A percentile compares a stretch with the other conserved stretches of the same genome.
These are phyloP conservation scores for Apiospora arundinis DNA, from an alignment of 2,329 filamentous ascomycete genomes.

Conservation along the genomic window DNA sequence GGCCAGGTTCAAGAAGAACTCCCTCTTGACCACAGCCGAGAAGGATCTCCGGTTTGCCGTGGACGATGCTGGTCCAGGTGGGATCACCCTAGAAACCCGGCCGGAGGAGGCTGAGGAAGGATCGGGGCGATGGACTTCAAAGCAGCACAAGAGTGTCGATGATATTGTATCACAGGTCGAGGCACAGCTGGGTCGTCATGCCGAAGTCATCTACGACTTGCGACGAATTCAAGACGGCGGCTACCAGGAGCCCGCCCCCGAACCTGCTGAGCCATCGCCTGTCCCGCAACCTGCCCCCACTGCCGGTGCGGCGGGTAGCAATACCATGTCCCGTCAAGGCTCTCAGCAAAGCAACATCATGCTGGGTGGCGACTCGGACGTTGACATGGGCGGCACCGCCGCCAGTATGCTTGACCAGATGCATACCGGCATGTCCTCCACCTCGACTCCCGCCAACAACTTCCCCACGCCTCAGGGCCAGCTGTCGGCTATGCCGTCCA, in stretches of 20 bases:
- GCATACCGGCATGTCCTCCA: slow-evolving; percentile 65
- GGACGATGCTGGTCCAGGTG: slow-evolving; percentile 64
- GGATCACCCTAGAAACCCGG: slow-evolving; percentile 69
- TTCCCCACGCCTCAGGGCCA: slow-evolving; percentile 67
- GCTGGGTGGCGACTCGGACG: slow-evolving; percentile 62
- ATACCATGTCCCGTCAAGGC: slow-evolving; percentile 55
- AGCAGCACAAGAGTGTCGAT: slow-evolving; percentile 65
- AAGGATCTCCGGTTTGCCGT: slow-evolving; percentile 73
- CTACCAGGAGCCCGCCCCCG: slow-evolving; percentile 65
- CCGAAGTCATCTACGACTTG: slow-evolving; percentile 68
- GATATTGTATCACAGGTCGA: slow-evolving; percentile 80
- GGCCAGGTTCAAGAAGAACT: slow-evolving; percentile 74
- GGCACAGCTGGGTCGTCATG: slow-evolving; percentile 69
- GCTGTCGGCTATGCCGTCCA: slow-evolving; percentile 62
- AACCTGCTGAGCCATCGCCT: slow-evolving; percentile 43
- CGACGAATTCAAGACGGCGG: slow-evolving; percentile 81
- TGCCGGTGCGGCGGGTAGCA: slow-evolving; percentile 33
- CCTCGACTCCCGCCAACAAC: slow-evolving; percentile 65
- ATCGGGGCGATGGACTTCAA: slow-evolving; percentile 43
- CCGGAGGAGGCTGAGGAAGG: slow-evolving; percentile 58
- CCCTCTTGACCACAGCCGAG: slow-evolving; percentile 75
- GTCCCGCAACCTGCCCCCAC: slow-evolving; percentile 26
- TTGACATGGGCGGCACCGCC: slow-evolving; percentile 70
- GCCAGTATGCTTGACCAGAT: slow-evolving; percentile 73
- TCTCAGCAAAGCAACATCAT: slow-evolving; percentile 64